phyloP scores from a whole-genome alignment of 192 early-diverging fungal species.

The Coemansia sp. region DNA sequence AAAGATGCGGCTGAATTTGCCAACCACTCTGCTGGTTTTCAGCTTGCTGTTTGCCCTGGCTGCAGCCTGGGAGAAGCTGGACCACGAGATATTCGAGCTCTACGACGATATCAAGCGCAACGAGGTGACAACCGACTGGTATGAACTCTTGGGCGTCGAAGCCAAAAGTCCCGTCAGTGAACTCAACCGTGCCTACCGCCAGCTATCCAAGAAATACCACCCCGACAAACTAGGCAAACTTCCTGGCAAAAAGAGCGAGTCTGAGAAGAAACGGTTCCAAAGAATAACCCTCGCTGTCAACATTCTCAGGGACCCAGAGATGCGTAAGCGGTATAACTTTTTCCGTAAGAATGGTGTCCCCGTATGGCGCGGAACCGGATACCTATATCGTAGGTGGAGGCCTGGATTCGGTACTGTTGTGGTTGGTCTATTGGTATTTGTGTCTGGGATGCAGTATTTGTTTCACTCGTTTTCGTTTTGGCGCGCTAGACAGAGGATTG shows the following conservation, averaged over 20 bases:
- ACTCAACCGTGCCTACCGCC: slow-evolving; percentile 70
- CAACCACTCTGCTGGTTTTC: slow-evolving; percentile 14
- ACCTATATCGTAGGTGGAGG: slow-evolving; percentile 72
- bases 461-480: slow-evolving; percentile 62
- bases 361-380: slow-evolving; percentile 78
- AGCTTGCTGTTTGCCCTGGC: slow-evolving; percentile 11
- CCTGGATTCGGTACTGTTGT: slow-evolving; percentile 69
- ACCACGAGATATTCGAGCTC: slow-evolving; percentile 86
- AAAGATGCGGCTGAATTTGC: slow-evolving; percentile 14
- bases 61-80: slow-evolving; percentile 61
- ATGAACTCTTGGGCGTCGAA: slow-evolving; percentile 64
- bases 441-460: slow-evolving; percentile 68
- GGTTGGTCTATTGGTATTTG: slow-evolving; percentile 60
- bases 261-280: slow-evolving; percentile 65
- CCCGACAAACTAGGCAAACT: slow-evolving; percentile 74
- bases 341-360: slow-evolving; percentile 83
- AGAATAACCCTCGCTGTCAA: slow-evolving; percentile 66
- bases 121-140: slow-evolving; percentile 65
- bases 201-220: slow-evolving; percentile 69
- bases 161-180: slow-evolving; percentile 60
- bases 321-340: slow-evolving; percentile 77
- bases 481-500: slow-evolving; percentile 65
- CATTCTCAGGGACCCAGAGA: slow-evolving; percentile 66
- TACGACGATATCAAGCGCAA: slow-evolving; percentile 72
- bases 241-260: slow-evolving; percentile 20